Percentiles rank a stretch among this genome's conserved stretches.
These are phyloP conservation scores for Tylopilus sp. DNA, from an alignment of 1,284 basidiomycete genomes.

Conservation along the genomic window DNA sequence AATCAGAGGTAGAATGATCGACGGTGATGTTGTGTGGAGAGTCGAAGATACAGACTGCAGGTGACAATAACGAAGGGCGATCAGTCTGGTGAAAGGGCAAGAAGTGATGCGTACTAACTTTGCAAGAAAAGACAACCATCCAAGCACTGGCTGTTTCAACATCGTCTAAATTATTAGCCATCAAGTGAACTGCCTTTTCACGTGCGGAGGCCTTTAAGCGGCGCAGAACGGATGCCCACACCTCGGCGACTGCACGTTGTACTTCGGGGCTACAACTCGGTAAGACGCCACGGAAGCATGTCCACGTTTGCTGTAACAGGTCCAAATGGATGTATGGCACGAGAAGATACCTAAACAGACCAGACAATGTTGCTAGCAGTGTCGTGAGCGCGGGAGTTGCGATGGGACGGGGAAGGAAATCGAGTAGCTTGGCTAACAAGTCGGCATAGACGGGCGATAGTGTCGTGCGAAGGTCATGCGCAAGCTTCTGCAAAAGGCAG, in stretches of 20 bases:
- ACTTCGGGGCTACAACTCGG: slow-evolving; percentile 73
- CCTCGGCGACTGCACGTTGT: slow-evolving; percentile 78
- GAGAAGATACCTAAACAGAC: slow-evolving; percentile 77
- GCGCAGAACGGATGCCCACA: slow-evolving; percentile 79
- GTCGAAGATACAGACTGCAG: slow-evolving; percentile 80
- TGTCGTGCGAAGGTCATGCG: slow-evolving; percentile 80
- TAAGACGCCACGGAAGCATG: slow-evolving; percentile 57
- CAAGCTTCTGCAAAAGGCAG: slow-evolving; percentile 80
- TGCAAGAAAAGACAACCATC: slow-evolving; percentile 77
- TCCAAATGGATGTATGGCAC: slow-evolving; percentile 65
- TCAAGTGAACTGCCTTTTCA: slow-evolving; percentile 60
- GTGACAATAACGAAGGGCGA: neutral
- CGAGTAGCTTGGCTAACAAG: slow-evolving; percentile 64
- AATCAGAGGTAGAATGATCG: slow-evolving; percentile 70
- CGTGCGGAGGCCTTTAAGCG: slow-evolving; percentile 67
- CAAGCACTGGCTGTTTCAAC: slow-evolving; percentile 74
- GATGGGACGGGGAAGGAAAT: slow-evolving; percentile 68
- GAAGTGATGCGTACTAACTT: slow-evolving; percentile 56
- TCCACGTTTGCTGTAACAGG: slow-evolving; percentile 70
- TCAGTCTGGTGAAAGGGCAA: slow-evolving; percentile 9
- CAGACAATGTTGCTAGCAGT: slow-evolving; percentile 72
- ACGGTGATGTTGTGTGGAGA: slow-evolving; percentile 80
- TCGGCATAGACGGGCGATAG: slow-evolving; percentile 68
- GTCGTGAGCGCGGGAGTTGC: slow-evolving; percentile 69
- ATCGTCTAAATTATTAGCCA: slow-evolving; percentile 57